These are phyloP conservation scores for Desmodesmus armatus DNA, from an alignment of 139 green algal species.

Conservation along the genomic window DNA sequence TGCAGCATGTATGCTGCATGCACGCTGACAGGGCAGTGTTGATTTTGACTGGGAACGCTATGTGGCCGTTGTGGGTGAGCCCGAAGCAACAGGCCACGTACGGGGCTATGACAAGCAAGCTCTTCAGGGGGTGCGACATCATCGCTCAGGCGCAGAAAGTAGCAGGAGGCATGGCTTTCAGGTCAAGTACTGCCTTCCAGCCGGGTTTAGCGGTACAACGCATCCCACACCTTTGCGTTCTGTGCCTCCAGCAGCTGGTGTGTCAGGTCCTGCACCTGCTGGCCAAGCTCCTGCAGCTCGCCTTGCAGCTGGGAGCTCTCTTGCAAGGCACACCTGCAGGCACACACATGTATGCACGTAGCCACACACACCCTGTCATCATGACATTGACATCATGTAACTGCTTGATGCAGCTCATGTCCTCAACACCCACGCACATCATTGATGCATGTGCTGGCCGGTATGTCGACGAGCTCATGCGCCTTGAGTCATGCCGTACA, in stretches of 20 bases:
- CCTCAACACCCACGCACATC: too few species aligned
- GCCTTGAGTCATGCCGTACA: too few species aligned
- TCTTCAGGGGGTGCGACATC: too few species aligned
- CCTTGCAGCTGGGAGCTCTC: background rate
- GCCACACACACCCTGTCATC: background rate
- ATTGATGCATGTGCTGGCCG: too few species aligned
- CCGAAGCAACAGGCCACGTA: background rate
- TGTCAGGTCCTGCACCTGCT: slow-evolving; percentile 35
- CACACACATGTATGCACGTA: background rate
- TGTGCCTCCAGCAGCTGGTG: background rate
- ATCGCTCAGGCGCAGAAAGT: background rate
- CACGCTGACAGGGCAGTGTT: background rate
- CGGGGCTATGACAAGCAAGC: background rate
- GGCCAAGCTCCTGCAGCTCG: background rate
- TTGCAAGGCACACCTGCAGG: slow-evolving; percentile 20
- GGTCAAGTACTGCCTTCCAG: background rate
- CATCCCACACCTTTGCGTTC: background rate
- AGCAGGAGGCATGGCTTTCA: background rate
- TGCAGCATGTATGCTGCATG: background rate
- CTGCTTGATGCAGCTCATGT: too few species aligned
- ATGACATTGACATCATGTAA: background rate
- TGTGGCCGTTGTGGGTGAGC: background rate
- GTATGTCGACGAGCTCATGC: too few species aligned
- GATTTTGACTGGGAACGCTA: background rate
- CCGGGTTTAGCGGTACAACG: too few species aligned